phyloP scores from a whole-genome alignment of 345 rosid species.

The Cardamine chenopodiifolia region DNA sequence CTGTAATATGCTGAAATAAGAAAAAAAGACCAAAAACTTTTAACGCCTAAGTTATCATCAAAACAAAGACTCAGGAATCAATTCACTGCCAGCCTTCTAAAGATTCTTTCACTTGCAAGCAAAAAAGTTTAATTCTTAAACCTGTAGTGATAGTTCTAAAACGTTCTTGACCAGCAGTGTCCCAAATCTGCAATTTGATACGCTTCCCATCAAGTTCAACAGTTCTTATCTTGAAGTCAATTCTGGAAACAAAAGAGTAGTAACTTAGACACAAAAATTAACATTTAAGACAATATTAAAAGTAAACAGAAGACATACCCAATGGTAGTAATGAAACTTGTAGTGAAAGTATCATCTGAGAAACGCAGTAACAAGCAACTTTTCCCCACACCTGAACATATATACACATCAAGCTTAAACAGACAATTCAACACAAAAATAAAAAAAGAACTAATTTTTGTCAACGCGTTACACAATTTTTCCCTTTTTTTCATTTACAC shows the following conservation, averaged over 20 bases:
- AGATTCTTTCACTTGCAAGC: not conserved
- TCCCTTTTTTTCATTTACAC: not conserved
- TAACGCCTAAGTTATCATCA: not conserved
- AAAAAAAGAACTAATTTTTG: slow-evolving; percentile 10
- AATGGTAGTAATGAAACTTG: slow-evolving; percentile 90
- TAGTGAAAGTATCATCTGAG: slow-evolving; percentile 92
- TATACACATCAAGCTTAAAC: not conserved
- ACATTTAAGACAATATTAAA: not conserved
- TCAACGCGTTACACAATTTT: slow-evolving; percentile 1
- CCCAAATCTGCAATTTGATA: slow-evolving; percentile 84
- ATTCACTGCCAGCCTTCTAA: not conserved
- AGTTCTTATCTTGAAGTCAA: slow-evolving; percentile 73
- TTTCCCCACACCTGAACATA: slow-evolving; percentile 79
- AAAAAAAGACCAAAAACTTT: not conserved
- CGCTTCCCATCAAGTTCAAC: slow-evolving; percentile 77
- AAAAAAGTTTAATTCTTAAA: not conserved
- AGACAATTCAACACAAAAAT: slow-evolving; percentile 1
- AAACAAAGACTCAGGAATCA: slow-evolving; percentile 10
- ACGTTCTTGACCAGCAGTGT: slow-evolving; percentile 89
- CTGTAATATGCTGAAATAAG: slow-evolving; percentile 75
- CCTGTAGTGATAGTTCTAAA: slow-evolving; percentile 86
- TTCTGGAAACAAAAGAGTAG: slow-evolving; percentile 35
- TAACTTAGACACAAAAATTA: not conserved
- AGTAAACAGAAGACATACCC: slow-evolving; percentile 53
- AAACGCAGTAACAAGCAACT: slow-evolving; percentile 93